These are phyloP conservation scores for Starmerella roubikii DNA, from an alignment of 805 yeast species.

Conservation along the genomic window DNA sequence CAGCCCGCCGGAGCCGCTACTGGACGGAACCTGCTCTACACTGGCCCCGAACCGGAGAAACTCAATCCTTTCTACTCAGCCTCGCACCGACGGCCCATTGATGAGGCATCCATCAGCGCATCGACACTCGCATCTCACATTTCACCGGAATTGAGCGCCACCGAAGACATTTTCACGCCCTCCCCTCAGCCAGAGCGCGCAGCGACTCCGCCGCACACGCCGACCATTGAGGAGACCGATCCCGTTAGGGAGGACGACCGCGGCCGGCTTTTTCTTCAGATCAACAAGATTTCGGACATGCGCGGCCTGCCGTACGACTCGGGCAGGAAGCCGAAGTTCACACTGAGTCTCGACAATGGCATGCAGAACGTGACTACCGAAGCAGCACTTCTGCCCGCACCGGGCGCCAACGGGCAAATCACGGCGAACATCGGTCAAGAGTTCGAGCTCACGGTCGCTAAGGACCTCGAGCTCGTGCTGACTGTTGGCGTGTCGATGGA, in stretches of 20 bases:
- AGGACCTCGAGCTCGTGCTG: conserved; percentile 47
- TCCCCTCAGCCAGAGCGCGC: not conserved
- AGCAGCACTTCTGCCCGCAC: conserved; percentile 15
- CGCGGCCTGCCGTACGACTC: conserved; percentile 20
- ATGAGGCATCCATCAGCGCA: conserved; percentile 3
- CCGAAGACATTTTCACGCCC: not conserved
- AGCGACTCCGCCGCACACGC: not conserved
- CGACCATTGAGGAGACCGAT: conserved; percentile 16
- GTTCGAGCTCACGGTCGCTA: conserved; percentile 59
- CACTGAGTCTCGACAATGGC: conserved; percentile 22
- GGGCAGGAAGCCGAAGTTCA: conserved; percentile 20
- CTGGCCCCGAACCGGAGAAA: not conserved
- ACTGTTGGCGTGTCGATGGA: conserved; percentile 47
- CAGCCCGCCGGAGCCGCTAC: not conserved
- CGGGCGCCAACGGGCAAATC: conserved; percentile 12
- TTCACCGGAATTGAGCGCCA: not conserved
- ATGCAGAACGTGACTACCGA: conserved; percentile 21
- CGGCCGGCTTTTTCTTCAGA: conserved; percentile 22
- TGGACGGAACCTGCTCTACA: not conserved
- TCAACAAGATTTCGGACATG: conserved; percentile 17
- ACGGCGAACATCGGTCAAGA: conserved; percentile 37
- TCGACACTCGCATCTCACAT: conserved; percentile 2
- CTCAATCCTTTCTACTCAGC: conserved; percentile 10
- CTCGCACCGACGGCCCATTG: not conserved
- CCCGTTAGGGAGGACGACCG: conserved; percentile 21